phyloP scores from a whole-genome alignment of 257 asterid genomes.

The Solanum dulcamara region DNA sequence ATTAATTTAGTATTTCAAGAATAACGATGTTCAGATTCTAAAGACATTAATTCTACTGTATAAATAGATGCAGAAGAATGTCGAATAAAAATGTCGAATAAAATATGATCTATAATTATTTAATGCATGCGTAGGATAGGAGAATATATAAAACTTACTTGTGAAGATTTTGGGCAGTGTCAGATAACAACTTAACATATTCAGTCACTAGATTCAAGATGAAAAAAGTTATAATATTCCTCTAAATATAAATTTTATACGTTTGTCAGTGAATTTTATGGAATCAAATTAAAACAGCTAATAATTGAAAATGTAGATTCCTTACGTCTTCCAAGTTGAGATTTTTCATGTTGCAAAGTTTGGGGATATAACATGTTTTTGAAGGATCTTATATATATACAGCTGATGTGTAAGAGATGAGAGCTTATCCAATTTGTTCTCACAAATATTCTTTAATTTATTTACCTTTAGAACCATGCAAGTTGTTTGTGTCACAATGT shows the following conservation, averaged over 20 bases:
- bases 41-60: not conserved
- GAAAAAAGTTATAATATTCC: not conserved
- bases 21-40: not conserved
- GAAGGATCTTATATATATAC: conserved; percentile 13
- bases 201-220: not conserved
- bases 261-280: not conserved
- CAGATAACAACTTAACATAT: not conserved
- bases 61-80: not conserved
- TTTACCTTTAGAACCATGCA: not conserved
- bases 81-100: not conserved
- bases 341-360: not conserved
- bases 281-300: not conserved
- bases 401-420: conserved; percentile 48
- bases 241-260: not conserved
- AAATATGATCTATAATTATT: not conserved
- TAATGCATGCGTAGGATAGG: not conserved
- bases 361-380: not conserved
- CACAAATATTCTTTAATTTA: not conserved
- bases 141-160: not conserved
- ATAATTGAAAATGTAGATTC: conserved; percentile 5
- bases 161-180: not conserved
- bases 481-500: not conserved
- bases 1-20: not conserved
- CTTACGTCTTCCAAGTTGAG: not conserved
- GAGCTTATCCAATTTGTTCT: conserved; percentile 34